Evolutionary conservation across 2,329 filamentous ascomycete species (phyloP).

Genomic region (Exophiala aquamarina): DNA sequence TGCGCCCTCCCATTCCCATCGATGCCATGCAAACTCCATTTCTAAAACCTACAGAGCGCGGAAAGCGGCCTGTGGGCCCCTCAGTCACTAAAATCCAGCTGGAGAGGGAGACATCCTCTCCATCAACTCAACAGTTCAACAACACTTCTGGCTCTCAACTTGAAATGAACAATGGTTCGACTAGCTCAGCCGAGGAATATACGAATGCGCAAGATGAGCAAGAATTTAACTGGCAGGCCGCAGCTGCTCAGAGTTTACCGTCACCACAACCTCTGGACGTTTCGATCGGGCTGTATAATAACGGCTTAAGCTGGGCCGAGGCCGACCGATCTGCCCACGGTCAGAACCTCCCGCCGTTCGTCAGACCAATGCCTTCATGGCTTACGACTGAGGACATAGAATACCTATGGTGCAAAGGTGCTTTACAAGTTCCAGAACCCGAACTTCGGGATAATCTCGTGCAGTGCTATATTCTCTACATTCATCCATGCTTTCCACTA

Average conservation of each 20-base stretch:
- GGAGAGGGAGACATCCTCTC: background rate
- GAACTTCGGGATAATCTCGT: conserved; percentile 75
- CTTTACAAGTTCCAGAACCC: conserved; percentile 69
- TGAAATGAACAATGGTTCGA: too few relatives aligned
- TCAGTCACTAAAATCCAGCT: background rate
- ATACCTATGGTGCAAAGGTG: conserved; percentile 80
- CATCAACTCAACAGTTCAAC: background rate
- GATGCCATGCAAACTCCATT: background rate
- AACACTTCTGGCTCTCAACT: background rate
- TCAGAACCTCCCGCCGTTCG: conserved; percentile 52
- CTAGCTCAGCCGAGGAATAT: too few relatives aligned
- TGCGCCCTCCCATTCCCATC: background rate
- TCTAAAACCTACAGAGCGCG: background rate
- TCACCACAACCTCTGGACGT: background rate
- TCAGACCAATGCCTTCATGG: conserved; percentile 74
- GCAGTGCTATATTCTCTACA: conserved; percentile 78
- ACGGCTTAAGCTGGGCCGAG: background rate
- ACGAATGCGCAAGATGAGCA: too few relatives aligned
- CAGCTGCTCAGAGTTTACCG: background rate
- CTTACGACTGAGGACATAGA: conserved; percentile 78
- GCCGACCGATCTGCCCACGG: background rate
- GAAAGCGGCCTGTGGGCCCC: background rate
- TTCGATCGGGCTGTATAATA: background rate
- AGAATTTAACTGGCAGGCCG: background rate
- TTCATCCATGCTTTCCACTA: conserved; percentile 90